These are phyloP conservation scores for Pseudozyma flocculosa DNA, from an alignment of 1,284 basidiomycete genomes.

Conservation along the genomic window DNA sequence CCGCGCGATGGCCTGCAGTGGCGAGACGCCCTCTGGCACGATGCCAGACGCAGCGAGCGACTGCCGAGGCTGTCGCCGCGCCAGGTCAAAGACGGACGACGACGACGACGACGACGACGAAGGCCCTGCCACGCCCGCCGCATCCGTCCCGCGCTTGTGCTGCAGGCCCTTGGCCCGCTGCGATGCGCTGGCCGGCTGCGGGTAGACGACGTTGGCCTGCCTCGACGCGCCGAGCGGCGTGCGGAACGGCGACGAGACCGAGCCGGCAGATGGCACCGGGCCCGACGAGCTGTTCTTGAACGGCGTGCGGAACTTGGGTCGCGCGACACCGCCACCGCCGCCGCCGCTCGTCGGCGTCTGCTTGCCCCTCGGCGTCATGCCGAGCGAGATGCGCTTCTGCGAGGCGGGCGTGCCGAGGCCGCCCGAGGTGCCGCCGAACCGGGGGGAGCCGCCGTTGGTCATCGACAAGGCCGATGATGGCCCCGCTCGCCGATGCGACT, in stretches of 20 bases:
- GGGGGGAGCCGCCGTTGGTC: background rate
- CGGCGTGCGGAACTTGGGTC: slow-evolving; percentile 35
- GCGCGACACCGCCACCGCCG: slow-evolving; percentile 1
- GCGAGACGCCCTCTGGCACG: slow-evolving; percentile 16
- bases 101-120: background rate
- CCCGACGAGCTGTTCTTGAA: slow-evolving; percentile 23
- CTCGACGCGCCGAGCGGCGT: background rate
- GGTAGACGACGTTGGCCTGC: background rate
- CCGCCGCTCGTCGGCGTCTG: slow-evolving; percentile 6
- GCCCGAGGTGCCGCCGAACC: background rate
- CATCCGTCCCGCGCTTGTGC: no score
- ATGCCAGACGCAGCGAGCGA: slow-evolving; percentile 20
- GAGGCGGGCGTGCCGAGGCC: slow-evolving; percentile 11
- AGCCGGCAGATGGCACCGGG: background rate
- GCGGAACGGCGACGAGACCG: background rate
- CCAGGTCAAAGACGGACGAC: slow-evolving; percentile 15
- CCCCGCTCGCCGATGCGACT: background rate
- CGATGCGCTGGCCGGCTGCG: background rate
- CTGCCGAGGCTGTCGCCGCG: slow-evolving; percentile 2
- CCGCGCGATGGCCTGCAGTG: slow-evolving; percentile 24
- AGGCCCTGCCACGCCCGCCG: no score
- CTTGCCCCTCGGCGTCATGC: slow-evolving; percentile 24
- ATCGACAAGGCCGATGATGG: background rate
- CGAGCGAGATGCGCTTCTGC: slow-evolving; percentile 27
- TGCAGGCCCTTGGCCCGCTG: background rate